A percentile compares a stretch with the other conserved stretches of the same genome.
These are phyloP conservation scores for Chamaecrista fasciculata DNA, from an alignment of 306 rosid species.

Conservation along the genomic window DNA sequence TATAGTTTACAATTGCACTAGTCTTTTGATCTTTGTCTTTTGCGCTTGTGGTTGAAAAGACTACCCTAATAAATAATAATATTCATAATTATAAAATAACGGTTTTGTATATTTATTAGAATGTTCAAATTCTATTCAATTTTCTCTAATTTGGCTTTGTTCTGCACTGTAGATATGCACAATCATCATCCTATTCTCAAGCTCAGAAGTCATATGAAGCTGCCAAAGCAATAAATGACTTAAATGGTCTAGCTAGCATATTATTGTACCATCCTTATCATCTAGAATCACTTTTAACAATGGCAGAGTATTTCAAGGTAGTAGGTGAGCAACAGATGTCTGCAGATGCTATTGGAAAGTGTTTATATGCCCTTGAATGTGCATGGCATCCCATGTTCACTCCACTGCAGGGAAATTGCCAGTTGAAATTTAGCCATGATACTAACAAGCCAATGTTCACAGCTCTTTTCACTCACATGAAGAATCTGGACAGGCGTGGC, in stretches of 20 bases:
- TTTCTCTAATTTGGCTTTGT: slow-evolving; percentile 21
- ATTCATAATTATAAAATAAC: neutral
- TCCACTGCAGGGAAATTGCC: slow-evolving; percentile 84
- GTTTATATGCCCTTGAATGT: slow-evolving; percentile 88
- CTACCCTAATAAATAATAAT: too few species aligned
- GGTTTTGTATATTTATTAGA: neutral
- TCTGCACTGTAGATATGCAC: slow-evolving; percentile 64
- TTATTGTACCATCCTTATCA: slow-evolving; percentile 73
- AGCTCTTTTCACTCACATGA: slow-evolving; percentile 85
- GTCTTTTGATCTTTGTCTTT: slow-evolving; percentile 14
- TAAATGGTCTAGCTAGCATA: slow-evolving; percentile 68
- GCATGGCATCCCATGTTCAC: slow-evolving; percentile 95
- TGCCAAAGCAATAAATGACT: slow-evolving; percentile 81
- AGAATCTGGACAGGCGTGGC: slow-evolving; percentile 88
- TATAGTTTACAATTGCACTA: slow-evolving; percentile 6
- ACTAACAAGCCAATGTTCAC: slow-evolving; percentile 68
- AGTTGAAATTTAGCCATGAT: slow-evolving; percentile 71
- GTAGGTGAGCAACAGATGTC: slow-evolving; percentile 91
- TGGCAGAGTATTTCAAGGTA: slow-evolving; percentile 90
- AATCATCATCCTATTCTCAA: slow-evolving; percentile 58
- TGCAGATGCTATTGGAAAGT: slow-evolving; percentile 74
- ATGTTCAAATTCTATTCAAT: neutral
- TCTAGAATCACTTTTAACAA: slow-evolving; percentile 74
- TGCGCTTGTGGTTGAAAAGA: too few species aligned
- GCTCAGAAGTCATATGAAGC: slow-evolving; percentile 80